Base-by-base conservation (phyloP, 1,284 basidiomycete genomes). In the Apiotrichum brassicae region DNA sequence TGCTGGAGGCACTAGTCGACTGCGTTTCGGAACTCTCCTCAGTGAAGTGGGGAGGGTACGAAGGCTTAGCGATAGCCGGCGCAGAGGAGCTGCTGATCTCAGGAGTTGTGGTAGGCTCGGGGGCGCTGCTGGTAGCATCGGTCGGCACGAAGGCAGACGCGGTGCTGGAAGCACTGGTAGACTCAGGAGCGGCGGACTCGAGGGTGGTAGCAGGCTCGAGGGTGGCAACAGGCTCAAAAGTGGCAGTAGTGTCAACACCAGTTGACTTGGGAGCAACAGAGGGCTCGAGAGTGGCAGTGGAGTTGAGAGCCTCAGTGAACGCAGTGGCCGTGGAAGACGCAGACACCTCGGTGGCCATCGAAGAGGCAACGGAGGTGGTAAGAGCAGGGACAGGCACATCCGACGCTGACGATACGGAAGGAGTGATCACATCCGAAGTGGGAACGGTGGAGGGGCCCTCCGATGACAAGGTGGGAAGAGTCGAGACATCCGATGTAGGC, bases 41-140 rank as follows among this genome's bases (percentile, higher is more conserved):
- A 28, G 18, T 22, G 18, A 42, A 20, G 28, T 42, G 40, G 22
- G 40, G 40, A 42, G 40, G 40, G 40, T 41, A 41, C 39, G 39
- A 43, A 4, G 42, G 42, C 28, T 42, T 42, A 18, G 40, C 26
- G 12, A 42, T 8, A 4, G 42, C 47, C 5, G 36, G 28, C n/a
- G 26, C 20, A 16, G 44, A 36, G 18, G 36, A n/a, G n/a, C n/a
- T n/a, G n/a, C n/a, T n/a, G n/a, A n/a, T n/a, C n/a, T n/a, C n/a
- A n/a, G n/a, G n/a, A n/a, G n/a, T n/a, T n/a, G n/a, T n/a, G n/a
- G n/a, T n/a, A n/a, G n/a, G n/a, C n/a, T n/a, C n/a, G n/a, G n/a
- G n/a, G n/a, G n/a, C n/a, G n/a, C n/a, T n/a, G n/a, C n/a, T n/a
- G n/a, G n/a, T n/a, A n/a, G n/a, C n/a, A n/a, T n/a, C n/a, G n/a